A percentile compares a stretch with the other conserved stretches of the same genome.
Conservation (phyloP, 2,329 filamentous ascomycete species). For the Sporothrix protearum region DNA sequence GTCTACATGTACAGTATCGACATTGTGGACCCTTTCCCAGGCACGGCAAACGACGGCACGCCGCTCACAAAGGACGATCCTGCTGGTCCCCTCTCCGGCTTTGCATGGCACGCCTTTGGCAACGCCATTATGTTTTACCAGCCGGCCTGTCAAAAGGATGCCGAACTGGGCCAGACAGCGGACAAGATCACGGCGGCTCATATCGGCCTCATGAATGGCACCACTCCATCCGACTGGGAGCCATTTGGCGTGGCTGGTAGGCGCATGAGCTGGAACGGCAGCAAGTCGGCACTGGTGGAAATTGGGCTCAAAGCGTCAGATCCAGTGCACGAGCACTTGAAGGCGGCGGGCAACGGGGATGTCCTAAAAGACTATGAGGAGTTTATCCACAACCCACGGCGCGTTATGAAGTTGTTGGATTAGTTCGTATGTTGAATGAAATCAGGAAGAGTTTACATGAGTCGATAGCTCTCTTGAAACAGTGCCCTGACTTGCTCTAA, state of each 20-base stretch:
- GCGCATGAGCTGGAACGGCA: slow-evolving; percentile 21
- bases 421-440: not conserved
- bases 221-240: not conserved
- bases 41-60: slow-evolving; percentile 6
- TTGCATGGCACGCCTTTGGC: slow-evolving; percentile 24
- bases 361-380: slow-evolving; percentile 7
- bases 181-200: slow-evolving; percentile 2
- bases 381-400: not conserved
- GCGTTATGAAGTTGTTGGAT: not conserved
- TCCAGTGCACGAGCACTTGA: slow-evolving; percentile 5
- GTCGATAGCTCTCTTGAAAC: not conserved
- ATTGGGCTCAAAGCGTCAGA: not conserved
- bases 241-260: slow-evolving; percentile 2
- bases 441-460: not conserved
- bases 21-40: slow-evolving; percentile 18
- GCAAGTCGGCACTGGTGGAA: not conserved
- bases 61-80: not conserved
- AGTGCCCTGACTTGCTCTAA: no score
- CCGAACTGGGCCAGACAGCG: slow-evolving; percentile 17
- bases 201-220: slow-evolving; percentile 8
- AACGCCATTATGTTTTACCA: slow-evolving; percentile 22
- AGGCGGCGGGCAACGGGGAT: not conserved
- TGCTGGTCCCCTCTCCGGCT: slow-evolving; percentile 10
- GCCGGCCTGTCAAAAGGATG: slow-evolving; percentile 16
- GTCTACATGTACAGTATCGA: slow-evolving; percentile 21